A percentile compares a stretch with the other conserved stretches of the same genome.
phyloP scores from a whole-genome alignment of 2,329 filamentous ascomycete genomes.

The Hawksworthiomyces lignivorus region DNA sequence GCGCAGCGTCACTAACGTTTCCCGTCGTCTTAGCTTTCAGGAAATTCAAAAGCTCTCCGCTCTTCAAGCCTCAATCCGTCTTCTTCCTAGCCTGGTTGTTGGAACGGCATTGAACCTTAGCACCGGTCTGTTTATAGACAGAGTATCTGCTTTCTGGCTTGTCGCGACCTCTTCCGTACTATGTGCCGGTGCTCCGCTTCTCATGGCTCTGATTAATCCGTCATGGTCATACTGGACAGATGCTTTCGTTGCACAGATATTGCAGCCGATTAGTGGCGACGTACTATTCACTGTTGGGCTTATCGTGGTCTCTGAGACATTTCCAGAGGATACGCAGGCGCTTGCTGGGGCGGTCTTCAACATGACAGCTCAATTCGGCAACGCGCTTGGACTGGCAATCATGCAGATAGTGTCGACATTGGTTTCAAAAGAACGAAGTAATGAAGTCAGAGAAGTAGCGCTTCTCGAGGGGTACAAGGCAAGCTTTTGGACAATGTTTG shows the following conservation, averaged over 20 bases:
- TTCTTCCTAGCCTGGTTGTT: slow-evolving; percentile 37
- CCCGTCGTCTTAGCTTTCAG: slow-evolving; percentile 34
- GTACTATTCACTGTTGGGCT: slow-evolving; percentile 49
- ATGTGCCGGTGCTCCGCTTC: slow-evolving; percentile 37
- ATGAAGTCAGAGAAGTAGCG: not conserved
- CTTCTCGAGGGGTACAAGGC: slow-evolving; percentile 7
- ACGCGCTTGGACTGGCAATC: slow-evolving; percentile 4
- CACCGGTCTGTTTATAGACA: slow-evolving; percentile 37
- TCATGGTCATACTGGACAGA: slow-evolving; percentile 42
- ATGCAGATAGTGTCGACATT: slow-evolving; percentile 1
- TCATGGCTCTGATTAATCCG: slow-evolving; percentile 47
- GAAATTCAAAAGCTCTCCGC: slow-evolving; percentile 38
- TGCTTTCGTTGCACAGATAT: slow-evolving; percentile 30
- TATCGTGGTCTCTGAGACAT: slow-evolving; percentile 46
- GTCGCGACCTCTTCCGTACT: slow-evolving; percentile 32
- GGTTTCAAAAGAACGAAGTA: not conserved
- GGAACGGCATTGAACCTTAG: slow-evolving; percentile 35
- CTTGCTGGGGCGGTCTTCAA: slow-evolving; percentile 57
- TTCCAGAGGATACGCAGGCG: slow-evolving; percentile 48
- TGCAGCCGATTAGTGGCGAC: slow-evolving; percentile 34
- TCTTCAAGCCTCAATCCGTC: slow-evolving; percentile 35
- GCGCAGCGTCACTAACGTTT: not conserved
- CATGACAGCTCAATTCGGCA: slow-evolving; percentile 43
- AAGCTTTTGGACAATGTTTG: slow-evolving; percentile 11
- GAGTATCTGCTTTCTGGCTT: slow-evolving; percentile 31